Base-by-base conservation (phyloP, 1,284 basidiomycete genomes). In the Afroboletus lepidellus region DNA sequence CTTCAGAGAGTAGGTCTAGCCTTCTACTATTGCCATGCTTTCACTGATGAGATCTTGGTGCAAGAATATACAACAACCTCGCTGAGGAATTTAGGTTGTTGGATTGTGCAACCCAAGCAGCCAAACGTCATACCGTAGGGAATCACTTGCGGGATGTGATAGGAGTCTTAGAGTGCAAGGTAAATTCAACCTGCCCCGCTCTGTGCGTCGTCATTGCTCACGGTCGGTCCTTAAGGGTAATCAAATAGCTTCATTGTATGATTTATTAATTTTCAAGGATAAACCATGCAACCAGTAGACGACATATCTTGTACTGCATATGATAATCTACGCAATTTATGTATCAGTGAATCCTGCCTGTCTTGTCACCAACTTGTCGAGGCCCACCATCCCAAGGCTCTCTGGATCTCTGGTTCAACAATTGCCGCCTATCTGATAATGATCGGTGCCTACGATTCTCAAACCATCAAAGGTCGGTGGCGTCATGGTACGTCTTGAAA, bases 211-310 rank as follows among this genome's bases (percentile, higher is more conserved):
- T 43, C 30, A n/a, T n/a, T n/a, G n/a, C n/a, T n/a, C n/a, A n/a
- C n/a, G n/a, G n/a, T n/a, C 91, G 92, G 91, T 36, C 89, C 94
- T 71, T 92, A 58, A 93, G 91, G 92, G 91, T 36, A 89, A 94
- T 71, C 92, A 94, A 71, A 92, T 94, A 56, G 86, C 90, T 8
- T 83, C 87, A 0, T 71, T 95, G 18, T 93, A 93, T 68, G 87
- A 89, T 60, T 74, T 92, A 36, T 72, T 94, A 57, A 77, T 74
- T 20, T 90, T 89, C 72, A 78, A 83, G 57, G 90, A 93, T 60
- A 86, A 81, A 58, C 77, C 78, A 45, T 37, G 46, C 20, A 55
- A 54, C 34, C 36, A 46, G 39, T 63, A 58, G 49, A n/a, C n/a
- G n/a, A n/a, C n/a, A n/a, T n/a, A n/a, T n/a, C n/a, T n/a, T n/a